Conservation (phyloP, 257 asterid genomes). For the Solanum acaule region DNA sequence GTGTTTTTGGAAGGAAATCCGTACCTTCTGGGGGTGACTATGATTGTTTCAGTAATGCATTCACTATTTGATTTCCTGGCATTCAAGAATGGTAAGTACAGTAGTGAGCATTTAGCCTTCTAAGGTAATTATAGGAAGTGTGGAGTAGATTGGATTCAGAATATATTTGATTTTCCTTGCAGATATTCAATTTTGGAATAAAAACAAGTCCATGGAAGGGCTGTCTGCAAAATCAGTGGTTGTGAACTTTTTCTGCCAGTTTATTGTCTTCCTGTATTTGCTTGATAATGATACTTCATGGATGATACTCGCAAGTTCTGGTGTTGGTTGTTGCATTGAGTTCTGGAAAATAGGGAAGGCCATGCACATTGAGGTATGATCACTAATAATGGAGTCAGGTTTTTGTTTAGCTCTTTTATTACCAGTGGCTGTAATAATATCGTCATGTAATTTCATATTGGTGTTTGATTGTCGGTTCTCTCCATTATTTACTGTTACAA, state of each 20-base stretch:
- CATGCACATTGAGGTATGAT: constrained; percentile 88
- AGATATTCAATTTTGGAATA: constrained; percentile 99
- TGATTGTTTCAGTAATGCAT: constrained; percentile 84
- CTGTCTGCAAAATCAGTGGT: constrained; percentile 90
- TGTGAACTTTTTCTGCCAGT: constrained; percentile 83
- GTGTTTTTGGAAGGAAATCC: constrained; percentile 99
- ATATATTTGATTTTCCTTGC: constrained; percentile 7
- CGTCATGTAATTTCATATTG: not conserved
- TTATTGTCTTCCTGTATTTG: constrained; percentile 82
- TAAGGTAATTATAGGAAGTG: not conserved
- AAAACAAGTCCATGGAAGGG: constrained; percentile 99
- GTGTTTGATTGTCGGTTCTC: not conserved
- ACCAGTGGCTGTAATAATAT: not conserved
- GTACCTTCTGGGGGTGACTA: constrained; percentile 69
- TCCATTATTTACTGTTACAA: not conserved
- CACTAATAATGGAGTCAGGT: not conserved
- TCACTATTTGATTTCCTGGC: constrained; percentile 93
- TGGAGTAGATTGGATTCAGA: not conserved
- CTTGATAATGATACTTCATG: constrained; percentile 98
- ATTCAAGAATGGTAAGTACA: constrained; percentile 75
- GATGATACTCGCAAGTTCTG: constrained; percentile 99
- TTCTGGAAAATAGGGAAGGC: constrained; percentile 99
- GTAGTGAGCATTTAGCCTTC: not conserved
- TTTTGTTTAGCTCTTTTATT: not conserved
- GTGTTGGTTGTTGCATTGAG: constrained; percentile 97